These are phyloP conservation scores for Boletus sp. DNA, from an alignment of 1,284 basidiomycete genomes.

Conservation along the genomic window DNA sequence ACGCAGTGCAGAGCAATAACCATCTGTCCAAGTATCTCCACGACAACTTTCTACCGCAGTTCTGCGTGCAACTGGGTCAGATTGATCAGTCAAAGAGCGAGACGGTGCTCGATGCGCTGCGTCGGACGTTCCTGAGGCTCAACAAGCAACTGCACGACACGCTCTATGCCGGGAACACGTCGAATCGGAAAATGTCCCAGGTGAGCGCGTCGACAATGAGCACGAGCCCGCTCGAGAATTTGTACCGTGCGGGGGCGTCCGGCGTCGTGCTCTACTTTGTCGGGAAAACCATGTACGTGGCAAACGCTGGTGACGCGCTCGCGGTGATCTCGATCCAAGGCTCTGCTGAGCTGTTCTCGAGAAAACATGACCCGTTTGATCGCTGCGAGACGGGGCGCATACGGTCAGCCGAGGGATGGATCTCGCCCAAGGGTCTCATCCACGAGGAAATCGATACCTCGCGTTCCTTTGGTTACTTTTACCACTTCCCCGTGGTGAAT, in stretches of 20 bases:
- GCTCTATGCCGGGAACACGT: constrained; percentile 44
- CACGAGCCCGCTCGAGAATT: constrained; percentile 38
- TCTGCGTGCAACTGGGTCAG: constrained; percentile 57
- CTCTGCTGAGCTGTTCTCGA: constrained; percentile 73
- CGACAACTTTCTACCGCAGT: constrained; percentile 70
- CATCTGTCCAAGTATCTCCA: constrained; percentile 76
- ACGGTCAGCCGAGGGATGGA: constrained; percentile 92
- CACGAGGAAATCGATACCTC: constrained; percentile 94
- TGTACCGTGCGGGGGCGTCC: constrained; percentile 74
- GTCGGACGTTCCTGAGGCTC: constrained; percentile 82
- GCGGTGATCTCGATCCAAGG: constrained; percentile 89
- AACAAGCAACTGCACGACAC: constrained; percentile 78
- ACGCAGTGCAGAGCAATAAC: constrained; percentile 65
- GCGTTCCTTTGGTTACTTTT: constrained; percentile 92
- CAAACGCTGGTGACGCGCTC: constrained; percentile 88
- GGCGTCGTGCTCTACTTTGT: constrained; percentile 87
- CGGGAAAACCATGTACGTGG: constrained; percentile 82
- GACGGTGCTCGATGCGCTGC: constrained; percentile 70
- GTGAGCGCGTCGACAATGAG: constrained; percentile 50
- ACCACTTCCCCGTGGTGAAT: constrained; percentile 89
- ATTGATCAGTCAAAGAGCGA: constrained; percentile 41
- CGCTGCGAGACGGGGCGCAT: constrained; percentile 84
- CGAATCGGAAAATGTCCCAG: constrained; percentile 68
- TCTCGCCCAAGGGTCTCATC: constrained; percentile 90
- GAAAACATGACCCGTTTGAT: constrained; percentile 90